Base-by-base conservation (phyloP, 768 basidiomycete species). In the Serendipita sp. region DNA sequence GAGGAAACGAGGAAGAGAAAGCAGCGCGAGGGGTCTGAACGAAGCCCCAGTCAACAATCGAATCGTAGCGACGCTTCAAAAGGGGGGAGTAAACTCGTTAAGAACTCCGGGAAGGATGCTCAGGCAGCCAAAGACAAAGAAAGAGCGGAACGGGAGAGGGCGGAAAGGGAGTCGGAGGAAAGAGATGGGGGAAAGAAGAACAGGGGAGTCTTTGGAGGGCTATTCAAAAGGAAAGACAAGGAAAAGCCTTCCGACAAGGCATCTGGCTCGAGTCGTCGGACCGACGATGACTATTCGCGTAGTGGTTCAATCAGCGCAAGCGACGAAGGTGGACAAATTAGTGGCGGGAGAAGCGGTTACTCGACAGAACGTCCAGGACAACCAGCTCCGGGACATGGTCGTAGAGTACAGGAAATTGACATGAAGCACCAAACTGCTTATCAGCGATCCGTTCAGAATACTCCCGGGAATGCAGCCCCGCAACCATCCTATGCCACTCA, bases 341-440 rank as follows among this genome's bases (percentile, higher is more conserved):
- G 53, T 34, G 28, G 20, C 26, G 20, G 20, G 17, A 58, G 33
- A n/a, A 58, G 53, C n/a, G 53, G 53, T 4, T 33, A 58, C 17
- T 58, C 53, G 11, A 34, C n/a, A 16, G 41, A 42, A 16, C 61
- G 45, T n/a, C 42, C 61, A 77, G 77, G 50, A 75, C 64, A 69
- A 64, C n/a, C 73, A 72, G 65, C 28, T 34, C 61, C 9, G 56
- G 66, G 20, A 62, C 69, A 50, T 45, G 61, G 61, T 14, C 30
- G 14, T 24, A 61, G 51, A 31, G 75, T 96, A 42, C 86, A 90
- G 64, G 88, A 93, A 72, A 81, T 83, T 61, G 93, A 96, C 66
- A 86, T 90, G 71, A 86, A 92, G 66, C 87, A 93, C 62, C 90
- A 93, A 71, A 83, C 83, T 9, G 74, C 89, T 31, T 96, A 95